These are phyloP conservation scores for Cercophora sp. DNA, from an alignment of 495 filamentous ascomycete species.

Conservation along the genomic window DNA sequence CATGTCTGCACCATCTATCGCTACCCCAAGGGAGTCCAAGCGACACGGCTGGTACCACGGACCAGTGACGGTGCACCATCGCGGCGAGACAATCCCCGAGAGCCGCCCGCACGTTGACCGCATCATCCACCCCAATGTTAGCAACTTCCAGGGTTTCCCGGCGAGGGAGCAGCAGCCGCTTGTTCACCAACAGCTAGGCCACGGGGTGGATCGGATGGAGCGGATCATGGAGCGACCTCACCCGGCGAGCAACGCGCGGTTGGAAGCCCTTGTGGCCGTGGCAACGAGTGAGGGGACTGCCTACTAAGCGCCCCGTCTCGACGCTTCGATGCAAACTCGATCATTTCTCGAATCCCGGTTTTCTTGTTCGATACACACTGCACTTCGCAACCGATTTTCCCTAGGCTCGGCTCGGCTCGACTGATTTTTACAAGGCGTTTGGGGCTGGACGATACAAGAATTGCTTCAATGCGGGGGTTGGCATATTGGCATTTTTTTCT, in stretches of 20 bases:
- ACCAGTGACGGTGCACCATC: slow-evolving; percentile 36
- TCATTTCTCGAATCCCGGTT: no score
- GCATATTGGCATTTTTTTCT: slow-evolving; percentile 16
- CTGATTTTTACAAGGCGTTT: slow-evolving; percentile 8
- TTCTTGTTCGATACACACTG: no score
- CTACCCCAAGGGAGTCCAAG: slow-evolving; percentile 55
- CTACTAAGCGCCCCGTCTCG: no score
- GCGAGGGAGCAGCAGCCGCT: slow-evolving; percentile 28
- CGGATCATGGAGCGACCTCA: slow-evolving; percentile 26
- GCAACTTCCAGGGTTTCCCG: slow-evolving; percentile 42
- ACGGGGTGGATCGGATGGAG: slow-evolving; percentile 25
- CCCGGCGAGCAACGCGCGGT: slow-evolving; percentile 35
- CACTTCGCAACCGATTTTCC: neutral
- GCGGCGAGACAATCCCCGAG: slow-evolving; percentile 35
- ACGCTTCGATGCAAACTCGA: no score
- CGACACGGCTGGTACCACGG: slow-evolving; percentile 69
- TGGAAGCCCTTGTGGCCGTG: slow-evolving; percentile 85
- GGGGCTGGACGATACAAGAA: slow-evolving; percentile 5
- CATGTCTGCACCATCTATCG: slow-evolving; percentile 46
- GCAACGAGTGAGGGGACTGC: slow-evolving; percentile 74
- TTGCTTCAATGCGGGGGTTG: slow-evolving; percentile 14
- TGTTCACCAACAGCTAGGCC: slow-evolving; percentile 15
- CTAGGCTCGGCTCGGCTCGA: neutral
- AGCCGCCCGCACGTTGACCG: slow-evolving; percentile 40
- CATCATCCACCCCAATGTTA: slow-evolving; percentile 47